Evolutionary conservation across 148 eudicot genomes (phyloP).

Genomic region (Diospyros lotus): DNA sequence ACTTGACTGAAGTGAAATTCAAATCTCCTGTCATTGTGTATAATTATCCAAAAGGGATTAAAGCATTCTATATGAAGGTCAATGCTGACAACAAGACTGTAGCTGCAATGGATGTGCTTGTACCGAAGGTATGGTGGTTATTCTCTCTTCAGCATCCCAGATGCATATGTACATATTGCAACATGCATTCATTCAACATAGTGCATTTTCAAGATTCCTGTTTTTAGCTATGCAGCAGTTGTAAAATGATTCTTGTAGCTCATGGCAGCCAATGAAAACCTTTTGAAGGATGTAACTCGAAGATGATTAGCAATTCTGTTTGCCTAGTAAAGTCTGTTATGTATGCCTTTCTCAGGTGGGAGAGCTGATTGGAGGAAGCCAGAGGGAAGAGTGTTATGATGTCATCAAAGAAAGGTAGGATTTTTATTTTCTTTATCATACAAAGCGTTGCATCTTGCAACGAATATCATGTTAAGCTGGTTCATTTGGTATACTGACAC

Average conservation of each 20-base stretch:
- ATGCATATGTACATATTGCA: neutral
- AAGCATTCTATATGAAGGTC: conserved; percentile 96
- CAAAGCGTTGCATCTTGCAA: neutral
- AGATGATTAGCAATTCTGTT: neutral
- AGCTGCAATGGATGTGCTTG: conserved; percentile 99
- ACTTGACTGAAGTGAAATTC: conserved; percentile 70
- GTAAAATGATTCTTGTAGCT: neutral
- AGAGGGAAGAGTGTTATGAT: conserved; percentile 91
- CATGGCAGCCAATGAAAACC: neutral
- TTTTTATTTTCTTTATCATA: neutral
- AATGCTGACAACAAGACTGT: conserved; percentile 89
- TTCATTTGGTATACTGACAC: neutral
- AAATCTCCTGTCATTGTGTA: conserved; percentile 86
- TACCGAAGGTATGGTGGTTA: conserved; percentile 65
- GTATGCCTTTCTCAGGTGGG: conserved; percentile 61
- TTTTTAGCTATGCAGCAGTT: neutral
- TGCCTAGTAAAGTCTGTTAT: neutral
- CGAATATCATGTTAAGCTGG: neutral
- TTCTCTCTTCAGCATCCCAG: conserved; percentile 3
- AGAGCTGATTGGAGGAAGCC: conserved; percentile 96
- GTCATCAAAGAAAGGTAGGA: conserved; percentile 62
- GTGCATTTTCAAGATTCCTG: neutral
- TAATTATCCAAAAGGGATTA: conserved; percentile 92
- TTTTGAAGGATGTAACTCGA: neutral
- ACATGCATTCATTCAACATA: neutral